Conservation (phyloP, 2,329 filamentous ascomycete species). For the Diplodia corticola region DNA sequence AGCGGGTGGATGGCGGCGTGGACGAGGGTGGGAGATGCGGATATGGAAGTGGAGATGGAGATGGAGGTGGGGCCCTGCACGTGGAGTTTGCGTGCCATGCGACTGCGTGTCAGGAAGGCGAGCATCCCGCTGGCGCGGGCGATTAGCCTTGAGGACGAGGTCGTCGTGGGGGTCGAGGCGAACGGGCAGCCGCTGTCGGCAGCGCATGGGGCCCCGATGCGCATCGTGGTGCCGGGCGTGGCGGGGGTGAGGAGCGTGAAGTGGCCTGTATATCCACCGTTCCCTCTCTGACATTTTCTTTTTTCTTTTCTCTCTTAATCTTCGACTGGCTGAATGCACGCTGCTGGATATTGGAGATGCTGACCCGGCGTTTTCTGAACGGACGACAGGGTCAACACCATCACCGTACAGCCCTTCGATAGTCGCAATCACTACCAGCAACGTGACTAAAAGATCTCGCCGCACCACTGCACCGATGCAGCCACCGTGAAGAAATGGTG, state of each 20-base stretch:
- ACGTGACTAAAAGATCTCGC: constrained; percentile 61
- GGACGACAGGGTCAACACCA: constrained; percentile 44
- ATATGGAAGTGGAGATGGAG: not conserved
- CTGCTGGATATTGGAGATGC: not conserved
- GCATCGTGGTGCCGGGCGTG: constrained; percentile 55
- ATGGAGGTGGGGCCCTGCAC: constrained; percentile 39
- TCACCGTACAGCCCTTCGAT: constrained; percentile 54
- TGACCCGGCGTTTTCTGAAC: not conserved
- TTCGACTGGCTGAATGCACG: too few relatives aligned
- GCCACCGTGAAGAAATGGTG: constrained; percentile 56
- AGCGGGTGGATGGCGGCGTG: not conserved
- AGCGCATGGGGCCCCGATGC: constrained; percentile 55
- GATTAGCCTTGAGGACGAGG: constrained; percentile 46
- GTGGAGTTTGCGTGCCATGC: constrained; percentile 59
- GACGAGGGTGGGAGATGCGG: constrained; percentile 10
- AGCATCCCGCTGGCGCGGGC: constrained; percentile 53
- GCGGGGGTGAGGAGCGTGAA: constrained; percentile 57
- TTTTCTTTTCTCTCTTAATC: too few relatives aligned
- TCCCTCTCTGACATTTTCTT: too few relatives aligned
- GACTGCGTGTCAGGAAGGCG: constrained; percentile 55
- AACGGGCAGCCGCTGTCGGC: constrained; percentile 50
- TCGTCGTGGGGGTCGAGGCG: constrained; percentile 54
- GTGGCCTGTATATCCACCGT: constrained; percentile 43
- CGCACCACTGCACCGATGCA: constrained; percentile 50
- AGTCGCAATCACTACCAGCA: constrained; percentile 59